phyloP scores from a whole-genome alignment of 1,284 basidiomycete species.

The Phellinidium pouzarii region DNA sequence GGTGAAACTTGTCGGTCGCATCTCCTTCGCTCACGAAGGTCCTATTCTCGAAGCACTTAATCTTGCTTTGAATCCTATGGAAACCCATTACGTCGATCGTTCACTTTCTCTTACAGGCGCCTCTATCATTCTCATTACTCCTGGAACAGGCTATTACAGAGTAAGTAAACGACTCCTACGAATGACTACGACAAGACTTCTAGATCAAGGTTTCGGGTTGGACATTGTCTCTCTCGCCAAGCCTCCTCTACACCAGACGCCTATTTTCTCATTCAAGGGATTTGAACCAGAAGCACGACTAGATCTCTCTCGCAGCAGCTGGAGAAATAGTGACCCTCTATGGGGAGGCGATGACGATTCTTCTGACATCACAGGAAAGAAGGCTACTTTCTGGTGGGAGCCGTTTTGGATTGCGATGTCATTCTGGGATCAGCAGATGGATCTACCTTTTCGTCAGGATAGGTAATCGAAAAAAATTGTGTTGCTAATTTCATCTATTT shows the following conservation, averaged over 20 bases:
- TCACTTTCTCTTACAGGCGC: slow-evolving; percentile 91
- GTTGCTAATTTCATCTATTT: background rate
- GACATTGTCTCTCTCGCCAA: slow-evolving; percentile 91
- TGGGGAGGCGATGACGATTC: slow-evolving; percentile 65
- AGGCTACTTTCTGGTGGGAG: slow-evolving; percentile 75
- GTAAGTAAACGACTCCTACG: slow-evolving; percentile 89
- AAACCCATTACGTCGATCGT: slow-evolving; percentile 94
- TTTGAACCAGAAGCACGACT: slow-evolving; percentile 40
- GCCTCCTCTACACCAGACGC: slow-evolving; percentile 87
- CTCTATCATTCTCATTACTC: slow-evolving; percentile 82
- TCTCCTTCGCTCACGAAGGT: slow-evolving; percentile 90
- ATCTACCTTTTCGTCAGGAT: slow-evolving; percentile 81
- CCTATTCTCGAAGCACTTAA: slow-evolving; percentile 94
- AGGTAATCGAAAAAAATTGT: slow-evolving; percentile 41
- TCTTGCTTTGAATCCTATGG: slow-evolving; percentile 86
- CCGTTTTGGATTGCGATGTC: slow-evolving; percentile 78
- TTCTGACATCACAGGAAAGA: slow-evolving; percentile 30
- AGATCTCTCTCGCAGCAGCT: slow-evolving; percentile 39
- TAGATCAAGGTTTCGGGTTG: slow-evolving; percentile 89
- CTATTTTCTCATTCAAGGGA: slow-evolving; percentile 78
- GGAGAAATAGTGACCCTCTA: slow-evolving; percentile 63
- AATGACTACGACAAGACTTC: slow-evolving; percentile 90
- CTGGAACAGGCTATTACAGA: slow-evolving; percentile 91
- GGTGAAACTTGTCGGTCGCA: slow-evolving; percentile 67
- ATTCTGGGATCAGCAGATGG: slow-evolving; percentile 82